Percentiles rank a stretch among this genome's conserved stretches.
These are phyloP conservation scores for Gossypium australe DNA, from an alignment of 345 rosid species.

Conservation along the genomic window DNA sequence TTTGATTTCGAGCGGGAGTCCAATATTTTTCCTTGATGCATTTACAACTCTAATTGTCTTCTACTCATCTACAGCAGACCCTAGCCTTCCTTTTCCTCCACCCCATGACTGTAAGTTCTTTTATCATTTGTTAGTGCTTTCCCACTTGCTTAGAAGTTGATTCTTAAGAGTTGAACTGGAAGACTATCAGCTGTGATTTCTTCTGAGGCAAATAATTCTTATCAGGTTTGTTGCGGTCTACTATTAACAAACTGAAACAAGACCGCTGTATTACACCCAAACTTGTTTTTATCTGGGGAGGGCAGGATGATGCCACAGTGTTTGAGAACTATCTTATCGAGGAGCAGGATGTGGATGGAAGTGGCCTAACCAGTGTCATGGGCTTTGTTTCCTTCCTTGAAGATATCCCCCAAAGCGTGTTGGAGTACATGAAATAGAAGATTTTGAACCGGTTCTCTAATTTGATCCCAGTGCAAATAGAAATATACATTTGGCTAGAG, in stretches of 20 bases:
- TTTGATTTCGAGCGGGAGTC: constrained; percentile 87
- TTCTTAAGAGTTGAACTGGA: neutral
- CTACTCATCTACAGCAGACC: constrained; percentile 87
- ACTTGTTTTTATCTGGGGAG: constrained; percentile 76
- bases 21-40: constrained; percentile 93
- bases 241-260: constrained; percentile 85
- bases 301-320: constrained; percentile 71
- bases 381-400: constrained; percentile 95
- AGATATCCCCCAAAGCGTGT: constrained; percentile 64
- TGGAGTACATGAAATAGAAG: constrained; percentile 75
- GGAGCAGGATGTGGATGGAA: constrained; percentile 95
- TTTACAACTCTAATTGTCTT: constrained; percentile 81
- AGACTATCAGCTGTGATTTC: neutral
- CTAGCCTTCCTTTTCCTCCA: constrained; percentile 82
- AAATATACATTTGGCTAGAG: neutral
- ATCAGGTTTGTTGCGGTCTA: constrained; percentile 66
- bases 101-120: constrained; percentile 84
- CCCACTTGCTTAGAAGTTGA: neutral
- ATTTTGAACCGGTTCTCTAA: neutral
- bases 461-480: neutral
- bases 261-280: constrained; percentile 82
- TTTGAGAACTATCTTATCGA: constrained; percentile 91
- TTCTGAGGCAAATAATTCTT: constrained; percentile 1
- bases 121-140: neutral
- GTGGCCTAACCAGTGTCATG: constrained; percentile 73